Conservation (phyloP, 176 grass and related monocot species). For the Oryza punctata region DNA sequence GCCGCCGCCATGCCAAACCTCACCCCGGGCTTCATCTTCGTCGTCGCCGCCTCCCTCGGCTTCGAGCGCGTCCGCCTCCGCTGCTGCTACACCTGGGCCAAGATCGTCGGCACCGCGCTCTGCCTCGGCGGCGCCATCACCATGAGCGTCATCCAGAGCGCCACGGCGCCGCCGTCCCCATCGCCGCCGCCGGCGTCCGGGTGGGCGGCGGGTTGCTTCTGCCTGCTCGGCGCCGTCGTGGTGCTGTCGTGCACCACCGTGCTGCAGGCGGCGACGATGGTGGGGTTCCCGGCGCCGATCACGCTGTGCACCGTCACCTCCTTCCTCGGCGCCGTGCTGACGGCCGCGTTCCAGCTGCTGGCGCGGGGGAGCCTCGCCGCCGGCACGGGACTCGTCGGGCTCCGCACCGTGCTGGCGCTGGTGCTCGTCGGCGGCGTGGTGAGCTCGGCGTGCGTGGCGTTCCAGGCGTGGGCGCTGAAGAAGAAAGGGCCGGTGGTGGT, state of each 20-base stretch:
- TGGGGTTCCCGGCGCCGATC: constrained; percentile 43
- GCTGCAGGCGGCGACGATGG: constrained; percentile 58
- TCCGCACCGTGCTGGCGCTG: not conserved
- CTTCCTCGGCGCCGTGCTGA: constrained; percentile 40
- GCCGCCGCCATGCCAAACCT: constrained; percentile 61
- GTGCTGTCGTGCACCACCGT: constrained; percentile 47
- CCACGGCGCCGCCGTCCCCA: not conserved
- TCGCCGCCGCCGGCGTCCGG: not conserved
- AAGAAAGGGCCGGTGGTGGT: constrained; percentile 59
- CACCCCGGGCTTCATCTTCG: constrained; percentile 57
- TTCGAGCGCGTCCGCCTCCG: constrained; percentile 52
- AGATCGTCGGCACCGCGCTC: constrained; percentile 49
- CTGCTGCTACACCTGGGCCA: constrained; percentile 54
- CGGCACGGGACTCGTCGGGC: constrained; percentile 17
- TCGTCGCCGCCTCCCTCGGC: constrained; percentile 37
- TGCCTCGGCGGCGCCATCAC: constrained; percentile 58
- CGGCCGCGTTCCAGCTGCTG: constrained; percentile 40
- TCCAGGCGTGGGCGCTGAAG: constrained; percentile 59
- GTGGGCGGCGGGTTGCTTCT: constrained; percentile 49
- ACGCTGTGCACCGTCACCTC: constrained; percentile 52
- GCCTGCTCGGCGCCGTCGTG: constrained; percentile 43
- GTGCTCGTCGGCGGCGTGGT: constrained; percentile 34
- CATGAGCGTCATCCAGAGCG: constrained; percentile 53
- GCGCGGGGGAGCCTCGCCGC: constrained; percentile 36
- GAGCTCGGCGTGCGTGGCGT: constrained; percentile 46